Evolutionary conservation across 2,329 filamentous ascomycete species (phyloP).

Genomic region (Alternaria conjuncta): DNA sequence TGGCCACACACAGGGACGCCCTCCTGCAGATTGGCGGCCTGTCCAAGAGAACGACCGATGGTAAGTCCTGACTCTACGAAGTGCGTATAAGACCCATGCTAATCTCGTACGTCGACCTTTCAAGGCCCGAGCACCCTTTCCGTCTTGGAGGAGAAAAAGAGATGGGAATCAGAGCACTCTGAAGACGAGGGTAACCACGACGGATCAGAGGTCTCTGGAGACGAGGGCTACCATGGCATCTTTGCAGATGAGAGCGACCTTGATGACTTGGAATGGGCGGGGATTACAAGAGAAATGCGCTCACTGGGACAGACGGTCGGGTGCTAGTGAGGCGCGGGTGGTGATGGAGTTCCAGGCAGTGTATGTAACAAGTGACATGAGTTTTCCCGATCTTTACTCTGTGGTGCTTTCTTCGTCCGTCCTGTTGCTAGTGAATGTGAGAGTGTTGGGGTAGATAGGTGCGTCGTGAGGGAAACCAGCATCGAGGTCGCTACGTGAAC

Average conservation of each 20-base stretch:
- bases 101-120: not conserved
- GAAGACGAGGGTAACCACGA: not conserved
- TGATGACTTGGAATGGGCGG: not conserved
- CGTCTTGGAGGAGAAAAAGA: not conserved
- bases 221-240: not conserved
- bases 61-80: not conserved
- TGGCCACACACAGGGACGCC: not conserved
- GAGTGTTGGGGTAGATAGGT: not conserved
- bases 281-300: not conserved
- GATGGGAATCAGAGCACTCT: not conserved
- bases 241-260: not conserved
- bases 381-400: not conserved
- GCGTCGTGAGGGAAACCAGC: not conserved
- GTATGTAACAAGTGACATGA: not conserved
- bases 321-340: not conserved
- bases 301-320: not conserved
- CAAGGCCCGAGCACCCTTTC: not conserved
- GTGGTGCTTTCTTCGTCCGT: not conserved
- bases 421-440: not conserved
- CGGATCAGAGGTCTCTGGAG: not conserved
- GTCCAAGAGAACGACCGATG: not conserved
- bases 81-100: not conserved
- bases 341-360: not conserved
- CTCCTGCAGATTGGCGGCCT: not conserved
- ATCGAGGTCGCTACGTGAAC: not conserved